Evolutionary conservation across 169 alveolate species (phyloP).

Genomic region (Plasmodium reichenowi): DNA sequence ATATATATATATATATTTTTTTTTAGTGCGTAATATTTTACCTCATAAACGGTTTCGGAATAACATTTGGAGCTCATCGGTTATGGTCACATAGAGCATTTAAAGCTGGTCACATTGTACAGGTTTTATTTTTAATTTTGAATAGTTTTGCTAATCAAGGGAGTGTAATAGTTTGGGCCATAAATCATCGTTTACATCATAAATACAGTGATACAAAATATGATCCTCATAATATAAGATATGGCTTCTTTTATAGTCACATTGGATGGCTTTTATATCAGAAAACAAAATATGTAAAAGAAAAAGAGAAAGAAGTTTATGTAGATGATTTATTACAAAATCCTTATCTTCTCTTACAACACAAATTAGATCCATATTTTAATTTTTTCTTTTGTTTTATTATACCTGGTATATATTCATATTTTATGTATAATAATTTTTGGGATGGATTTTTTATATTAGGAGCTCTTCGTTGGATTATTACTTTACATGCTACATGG

Average conservation of each 20-base stretch:
- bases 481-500: conserved; percentile 89
- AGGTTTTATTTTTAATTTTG: conserved; percentile 82
- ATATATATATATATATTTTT: neutral
- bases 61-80: conserved; percentile 92
- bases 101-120: conserved; percentile 84
- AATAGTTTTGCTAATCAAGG: conserved; percentile 90
- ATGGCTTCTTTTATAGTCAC: conserved; percentile 90
- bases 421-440: conserved; percentile 81
- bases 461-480: conserved; percentile 86
- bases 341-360: conserved; percentile 76
- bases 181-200: conserved; percentile 89
- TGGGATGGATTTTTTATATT: conserved; percentile 85
- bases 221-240: conserved; percentile 89
- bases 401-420: conserved; percentile 84
- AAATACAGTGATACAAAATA: conserved; percentile 86
- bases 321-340: conserved; percentile 80
- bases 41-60: conserved; percentile 87
- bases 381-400: conserved; percentile 86
- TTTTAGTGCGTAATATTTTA: conserved; percentile 78
- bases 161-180: conserved; percentile 89
- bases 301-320: conserved; percentile 79
- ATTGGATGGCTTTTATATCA: conserved; percentile 90
- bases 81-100: conserved; percentile 91
- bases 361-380: conserved; percentile 87
- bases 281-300: conserved; percentile 77